A percentile compares a stretch with the other conserved stretches of the same genome.
These are phyloP conservation scores for Colletotrichum sp. DNA, from an alignment of 2,329 filamentous ascomycete genomes.

Conservation along the genomic window DNA sequence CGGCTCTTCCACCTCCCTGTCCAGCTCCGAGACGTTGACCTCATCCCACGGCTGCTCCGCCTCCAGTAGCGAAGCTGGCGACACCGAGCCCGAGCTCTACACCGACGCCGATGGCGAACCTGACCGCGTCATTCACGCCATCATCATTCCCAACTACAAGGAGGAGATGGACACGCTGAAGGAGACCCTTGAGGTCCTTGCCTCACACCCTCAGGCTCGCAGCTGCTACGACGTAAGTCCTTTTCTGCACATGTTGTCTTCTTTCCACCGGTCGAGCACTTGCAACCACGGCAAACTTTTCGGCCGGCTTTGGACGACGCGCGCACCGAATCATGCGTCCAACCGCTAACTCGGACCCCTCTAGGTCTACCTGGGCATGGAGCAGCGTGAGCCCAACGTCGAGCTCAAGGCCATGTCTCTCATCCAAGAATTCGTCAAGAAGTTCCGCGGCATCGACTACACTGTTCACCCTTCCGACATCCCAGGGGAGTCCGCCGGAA, in stretches of 20 bases:
- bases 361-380: constrained; percentile 77
- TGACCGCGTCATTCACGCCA: constrained; percentile 65
- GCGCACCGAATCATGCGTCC: neutral
- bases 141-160: constrained; percentile 77
- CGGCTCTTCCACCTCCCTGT: constrained; percentile 58
- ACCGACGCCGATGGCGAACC: constrained; percentile 47
- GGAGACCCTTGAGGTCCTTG: constrained; percentile 72
- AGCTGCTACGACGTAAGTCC: constrained; percentile 71
- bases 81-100: constrained; percentile 52
- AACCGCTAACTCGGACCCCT: constrained; percentile 15
- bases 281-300: neutral
- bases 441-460: constrained; percentile 70
- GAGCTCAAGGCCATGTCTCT: constrained; percentile 67
- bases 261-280: neutral
- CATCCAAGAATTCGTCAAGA: constrained; percentile 66
- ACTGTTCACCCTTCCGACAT: constrained; percentile 72
- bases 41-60: constrained; percentile 52
- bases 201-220: constrained; percentile 68
- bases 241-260: neutral
- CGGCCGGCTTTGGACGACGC: constrained; percentile 2
- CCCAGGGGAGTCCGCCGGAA: constrained; percentile 72
- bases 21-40: constrained; percentile 60
- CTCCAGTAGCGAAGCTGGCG: constrained; percentile 55
- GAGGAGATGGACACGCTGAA: constrained; percentile 72
- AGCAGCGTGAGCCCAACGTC: constrained; percentile 67